A percentile compares a stretch with the other conserved stretches of the same genome.
phyloP scores from a whole-genome alignment of 2,329 filamentous ascomycete genomes.

The Chaetomium strumarium region DNA sequence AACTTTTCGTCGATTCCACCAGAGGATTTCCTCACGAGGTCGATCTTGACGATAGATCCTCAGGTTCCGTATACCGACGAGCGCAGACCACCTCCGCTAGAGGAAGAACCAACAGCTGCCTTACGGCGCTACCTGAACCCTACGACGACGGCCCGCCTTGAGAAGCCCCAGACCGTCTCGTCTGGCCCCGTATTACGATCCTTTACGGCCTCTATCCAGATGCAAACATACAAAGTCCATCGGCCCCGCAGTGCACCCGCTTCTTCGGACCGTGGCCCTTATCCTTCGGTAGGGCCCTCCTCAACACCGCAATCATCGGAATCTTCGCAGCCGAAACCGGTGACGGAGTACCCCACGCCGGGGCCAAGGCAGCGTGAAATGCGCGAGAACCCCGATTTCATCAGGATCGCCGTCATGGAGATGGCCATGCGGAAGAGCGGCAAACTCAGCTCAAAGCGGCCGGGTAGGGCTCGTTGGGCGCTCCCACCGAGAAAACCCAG shows the following conservation, averaged over 20 bases:
- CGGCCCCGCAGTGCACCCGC: slow-evolving; percentile 38
- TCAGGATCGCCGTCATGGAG: slow-evolving; percentile 65
- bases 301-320: slow-evolving; percentile 26
- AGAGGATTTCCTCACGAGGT: slow-evolving; percentile 61
- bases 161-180: slow-evolving; percentile 30
- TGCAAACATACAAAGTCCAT: slow-evolving; percentile 63
- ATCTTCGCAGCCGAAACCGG: slow-evolving; percentile 25
- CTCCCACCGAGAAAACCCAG: slow-evolving; percentile 57
- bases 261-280: slow-evolving; percentile 23
- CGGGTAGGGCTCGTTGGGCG: slow-evolving; percentile 62
- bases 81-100: slow-evolving; percentile 55
- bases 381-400: slow-evolving; percentile 65
- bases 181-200: slow-evolving; percentile 26
- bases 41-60: slow-evolving; percentile 61
- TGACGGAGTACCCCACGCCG: slow-evolving; percentile 32
- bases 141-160: slow-evolving; percentile 45
- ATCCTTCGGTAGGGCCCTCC: slow-evolving; percentile 28
- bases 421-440: slow-evolving; percentile 64
- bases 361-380: slow-evolving; percentile 58
- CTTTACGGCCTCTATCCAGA: slow-evolving; percentile 63
- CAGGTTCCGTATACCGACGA: slow-evolving; percentile 63
- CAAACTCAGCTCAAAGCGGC: slow-evolving; percentile 59
- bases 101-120: slow-evolving; percentile 60
- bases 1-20: slow-evolving; percentile 59
- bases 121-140: slow-evolving; percentile 64